Evolutionary conservation across 108 stramenopile species (phyloP).

Genomic region (Skeletonema grethae): DNA sequence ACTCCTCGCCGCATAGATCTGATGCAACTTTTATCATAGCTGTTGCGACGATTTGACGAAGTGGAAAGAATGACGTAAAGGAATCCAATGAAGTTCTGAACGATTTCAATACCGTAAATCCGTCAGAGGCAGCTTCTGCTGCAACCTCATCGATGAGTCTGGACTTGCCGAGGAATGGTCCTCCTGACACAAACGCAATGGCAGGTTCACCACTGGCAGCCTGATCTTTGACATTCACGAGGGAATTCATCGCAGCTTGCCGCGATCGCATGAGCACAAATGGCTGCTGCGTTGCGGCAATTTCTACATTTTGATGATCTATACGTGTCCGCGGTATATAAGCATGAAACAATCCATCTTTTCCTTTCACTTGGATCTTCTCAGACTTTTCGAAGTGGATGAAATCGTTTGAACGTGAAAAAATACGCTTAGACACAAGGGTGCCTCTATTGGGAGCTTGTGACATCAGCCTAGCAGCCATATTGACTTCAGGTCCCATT

Average conservation of each 20-base stretch:
- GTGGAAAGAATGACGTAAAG: constrained; percentile 53
- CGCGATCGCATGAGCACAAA: constrained; percentile 53
- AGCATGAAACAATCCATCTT: constrained; percentile 52
- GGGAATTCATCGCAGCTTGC: constrained; percentile 45
- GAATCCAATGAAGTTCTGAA: constrained; percentile 54
- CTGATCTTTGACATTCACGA: constrained; percentile 26
- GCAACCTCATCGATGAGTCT: constrained; percentile 48
- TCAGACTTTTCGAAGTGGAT: constrained; percentile 48
- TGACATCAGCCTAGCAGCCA: constrained; percentile 57
- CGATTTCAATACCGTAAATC: constrained; percentile 43
- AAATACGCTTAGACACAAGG: constrained; percentile 54
- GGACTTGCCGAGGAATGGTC: constrained; percentile 52
- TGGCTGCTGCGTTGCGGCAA: constrained; percentile 39
- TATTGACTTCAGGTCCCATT: constrained; percentile 61
- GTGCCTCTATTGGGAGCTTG: constrained; percentile 55
- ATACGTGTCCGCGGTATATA: constrained; percentile 45
- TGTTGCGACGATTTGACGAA: constrained; percentile 42
- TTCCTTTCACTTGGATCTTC: constrained; percentile 53
- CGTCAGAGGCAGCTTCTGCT: constrained; percentile 31
- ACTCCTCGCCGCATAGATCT: constrained; percentile 15
- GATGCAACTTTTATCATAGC: constrained; percentile 44
- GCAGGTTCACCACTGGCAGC: constrained; percentile 25
- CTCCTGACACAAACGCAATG: constrained; percentile 42
- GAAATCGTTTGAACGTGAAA: constrained; percentile 49
- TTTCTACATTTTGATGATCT: constrained; percentile 35